These are phyloP conservation scores for Hansfordia pulvinata DNA, from an alignment of 2,329 filamentous ascomycete species.

Conservation along the genomic window DNA sequence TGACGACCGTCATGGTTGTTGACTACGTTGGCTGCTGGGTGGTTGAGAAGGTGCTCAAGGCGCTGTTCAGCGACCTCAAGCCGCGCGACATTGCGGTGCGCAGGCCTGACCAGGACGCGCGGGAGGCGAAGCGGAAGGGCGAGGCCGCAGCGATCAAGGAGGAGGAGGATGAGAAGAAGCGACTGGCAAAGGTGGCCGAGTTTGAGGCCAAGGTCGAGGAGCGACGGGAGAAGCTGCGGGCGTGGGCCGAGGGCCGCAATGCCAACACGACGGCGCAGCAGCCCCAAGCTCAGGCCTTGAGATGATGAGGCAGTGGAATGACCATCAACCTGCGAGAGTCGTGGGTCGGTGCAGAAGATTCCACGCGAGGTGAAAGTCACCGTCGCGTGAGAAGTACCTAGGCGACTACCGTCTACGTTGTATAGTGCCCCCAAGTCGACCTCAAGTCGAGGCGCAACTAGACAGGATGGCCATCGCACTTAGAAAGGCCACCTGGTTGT, in stretches of 20 bases:
- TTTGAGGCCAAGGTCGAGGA: conserved; percentile 45
- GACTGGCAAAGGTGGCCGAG: conserved; percentile 40
- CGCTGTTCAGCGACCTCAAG: conserved; percentile 75
- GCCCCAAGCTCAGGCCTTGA: too few relatives aligned
- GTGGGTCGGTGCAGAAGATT: too few relatives aligned
- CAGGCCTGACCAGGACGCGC: conserved; percentile 71
- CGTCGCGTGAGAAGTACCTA: too few relatives aligned
- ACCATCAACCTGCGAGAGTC: too few relatives aligned
- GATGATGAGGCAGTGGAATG: too few relatives aligned
- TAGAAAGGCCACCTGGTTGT: too few relatives aligned
- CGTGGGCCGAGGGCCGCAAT: conserved; percentile 26
- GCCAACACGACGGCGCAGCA: background rate
- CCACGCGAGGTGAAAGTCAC: too few relatives aligned
- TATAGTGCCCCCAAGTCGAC: too few relatives aligned
- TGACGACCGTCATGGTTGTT: conserved; percentile 73
- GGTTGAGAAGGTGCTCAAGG: conserved; percentile 79
- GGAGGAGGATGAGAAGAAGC: conserved; percentile 36
- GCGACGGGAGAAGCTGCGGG: conserved; percentile 30
- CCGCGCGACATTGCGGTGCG: conserved; percentile 88
- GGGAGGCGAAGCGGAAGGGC: conserved; percentile 57
- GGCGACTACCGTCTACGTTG: too few relatives aligned
- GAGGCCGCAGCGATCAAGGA: conserved; percentile 36
- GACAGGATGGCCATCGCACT: too few relatives aligned
- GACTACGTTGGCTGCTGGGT: conserved; percentile 81
- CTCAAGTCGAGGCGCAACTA: too few relatives aligned